Conservation (phyloP, 805 yeast genomes). For the Zygoascus bituminiphila region DNA sequence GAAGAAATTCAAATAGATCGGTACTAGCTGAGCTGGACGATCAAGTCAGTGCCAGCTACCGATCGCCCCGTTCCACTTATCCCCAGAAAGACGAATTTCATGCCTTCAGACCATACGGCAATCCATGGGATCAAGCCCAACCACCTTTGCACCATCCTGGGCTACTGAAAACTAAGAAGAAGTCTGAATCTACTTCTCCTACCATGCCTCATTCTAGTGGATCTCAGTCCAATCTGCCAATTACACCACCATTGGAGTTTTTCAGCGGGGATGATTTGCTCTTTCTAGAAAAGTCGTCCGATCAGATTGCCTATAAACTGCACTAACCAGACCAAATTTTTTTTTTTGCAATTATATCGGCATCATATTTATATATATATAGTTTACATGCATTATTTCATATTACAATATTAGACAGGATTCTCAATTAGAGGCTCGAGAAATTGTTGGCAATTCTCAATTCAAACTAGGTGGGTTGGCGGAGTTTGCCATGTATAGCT, state of each 20-base stretch:
- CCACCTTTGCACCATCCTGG: not conserved
- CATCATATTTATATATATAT: not conserved
- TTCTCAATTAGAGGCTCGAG: too few relatives aligned
- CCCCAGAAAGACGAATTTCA: conserved; percentile 6
- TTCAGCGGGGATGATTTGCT: conserved; percentile 14
- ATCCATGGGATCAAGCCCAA: not conserved
- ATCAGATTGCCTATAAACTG: conserved; percentile 12
- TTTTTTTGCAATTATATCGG: too few relatives aligned
- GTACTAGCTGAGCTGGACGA: not conserved
- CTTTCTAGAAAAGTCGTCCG: conserved; percentile 12
- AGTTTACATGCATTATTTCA: too few relatives aligned
- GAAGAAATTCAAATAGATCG: not conserved
- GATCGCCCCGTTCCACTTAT: not conserved
- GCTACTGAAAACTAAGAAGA: not conserved
- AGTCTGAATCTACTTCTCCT: not conserved
- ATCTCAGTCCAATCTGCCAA: too few relatives aligned
- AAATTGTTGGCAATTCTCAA: too few relatives aligned
- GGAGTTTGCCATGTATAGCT: too few relatives aligned
- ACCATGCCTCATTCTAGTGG: conserved; percentile 1
- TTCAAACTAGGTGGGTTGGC: too few relatives aligned
- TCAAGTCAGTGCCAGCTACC: not conserved
- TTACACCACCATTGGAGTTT: conserved; percentile 1
- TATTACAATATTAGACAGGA: too few relatives aligned
- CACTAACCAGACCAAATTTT: not conserved
- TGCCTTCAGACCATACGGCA: conserved; percentile 9